phyloP scores from a whole-genome alignment of 176 grass and related monocot genomes.

The Alopecurus myosuroides region DNA sequence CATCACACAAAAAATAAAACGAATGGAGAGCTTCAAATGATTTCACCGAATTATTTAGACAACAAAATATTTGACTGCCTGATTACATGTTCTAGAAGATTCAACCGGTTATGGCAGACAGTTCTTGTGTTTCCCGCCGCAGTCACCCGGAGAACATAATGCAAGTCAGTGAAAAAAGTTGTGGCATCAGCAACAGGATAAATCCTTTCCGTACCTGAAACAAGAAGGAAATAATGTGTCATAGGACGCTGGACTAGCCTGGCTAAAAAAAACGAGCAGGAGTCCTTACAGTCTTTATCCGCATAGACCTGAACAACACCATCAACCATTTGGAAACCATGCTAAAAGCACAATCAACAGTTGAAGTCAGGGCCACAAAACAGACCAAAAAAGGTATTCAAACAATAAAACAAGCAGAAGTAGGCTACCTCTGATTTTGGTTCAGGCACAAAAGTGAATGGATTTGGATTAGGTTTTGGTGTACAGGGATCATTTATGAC shows the following conservation, averaged over 20 bases:
- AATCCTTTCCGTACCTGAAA: conserved; percentile 59
- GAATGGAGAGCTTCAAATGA: conserved; percentile 1
- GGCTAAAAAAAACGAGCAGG: background rate
- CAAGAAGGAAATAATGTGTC: conserved; percentile 16
- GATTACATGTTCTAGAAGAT: conserved; percentile 93
- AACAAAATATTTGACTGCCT: conserved; percentile 16
- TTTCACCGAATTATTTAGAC: background rate
- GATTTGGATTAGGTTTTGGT: conserved; percentile 91
- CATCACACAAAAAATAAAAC: conserved; percentile 13
- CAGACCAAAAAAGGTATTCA: background rate
- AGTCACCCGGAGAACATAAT: conserved; percentile 82
- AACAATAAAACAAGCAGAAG: conserved; percentile 24
- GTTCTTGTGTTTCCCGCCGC: conserved; percentile 93
- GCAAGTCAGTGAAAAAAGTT: conserved; percentile 97
- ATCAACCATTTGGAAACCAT: conserved; percentile 88
- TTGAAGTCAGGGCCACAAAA: conserved; percentile 2
- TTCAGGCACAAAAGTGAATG: conserved; percentile 70
- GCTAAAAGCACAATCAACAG: conserved; percentile 45
- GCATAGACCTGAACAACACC: conserved; percentile 87
- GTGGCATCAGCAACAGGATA: conserved; percentile 93
- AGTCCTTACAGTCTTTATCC: conserved; percentile 57
- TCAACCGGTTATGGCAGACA: conserved; percentile 87
- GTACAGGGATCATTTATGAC: conserved; percentile 94
- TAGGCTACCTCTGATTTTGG: conserved; percentile 68
- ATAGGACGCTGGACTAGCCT: conserved; percentile 1